Conservation (phyloP, 371 early-diverging fungal genomes). For the Mortierella sp. region DNA sequence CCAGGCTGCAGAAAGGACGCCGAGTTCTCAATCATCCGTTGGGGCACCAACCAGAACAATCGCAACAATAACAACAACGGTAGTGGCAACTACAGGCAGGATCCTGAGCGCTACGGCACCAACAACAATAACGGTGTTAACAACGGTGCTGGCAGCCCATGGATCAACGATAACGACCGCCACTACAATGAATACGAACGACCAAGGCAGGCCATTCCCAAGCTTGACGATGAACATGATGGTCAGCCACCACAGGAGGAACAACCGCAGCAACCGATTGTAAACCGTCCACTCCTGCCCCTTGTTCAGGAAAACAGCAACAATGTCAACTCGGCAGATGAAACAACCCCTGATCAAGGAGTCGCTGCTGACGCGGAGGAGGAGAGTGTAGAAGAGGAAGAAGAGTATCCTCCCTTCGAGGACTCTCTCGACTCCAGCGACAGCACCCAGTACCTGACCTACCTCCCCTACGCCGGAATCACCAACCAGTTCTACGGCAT, state of each 20-base stretch:
- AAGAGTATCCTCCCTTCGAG: slow-evolving; percentile 35
- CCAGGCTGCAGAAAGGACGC: slow-evolving; percentile 42
- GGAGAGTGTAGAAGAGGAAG: neutral
- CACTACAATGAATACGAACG: slow-evolving; percentile 6
- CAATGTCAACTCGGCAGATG: slow-evolving; percentile 10
- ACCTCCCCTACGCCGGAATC: slow-evolving; percentile 54
- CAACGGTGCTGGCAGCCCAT: slow-evolving; percentile 23
- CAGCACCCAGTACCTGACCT: slow-evolving; percentile 38
- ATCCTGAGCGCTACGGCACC: slow-evolving; percentile 1
- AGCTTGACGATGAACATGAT: neutral
- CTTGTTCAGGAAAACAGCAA: slow-evolving; percentile 1
- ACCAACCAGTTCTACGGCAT: slow-evolving; percentile 57
- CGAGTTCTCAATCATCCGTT: slow-evolving; percentile 47
- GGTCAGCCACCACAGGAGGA: neutral
- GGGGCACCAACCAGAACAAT: slow-evolving; percentile 13
- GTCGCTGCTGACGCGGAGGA: slow-evolving; percentile 9
- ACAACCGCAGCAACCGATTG: slow-evolving; percentile 5
- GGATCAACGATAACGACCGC: slow-evolving; percentile 14
- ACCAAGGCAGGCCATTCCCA: slow-evolving; percentile 4
- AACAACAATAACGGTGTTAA: slow-evolving; percentile 8
- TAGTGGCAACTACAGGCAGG: slow-evolving; percentile 10
- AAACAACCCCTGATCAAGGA: slow-evolving; percentile 19
- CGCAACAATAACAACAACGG: slow-evolving; percentile 10
- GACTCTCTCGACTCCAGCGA: slow-evolving; percentile 35
- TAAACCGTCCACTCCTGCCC: neutral